Evolutionary conservation across 306 rosid genomes (phyloP), one percentile per base, ranked within the genome.

Genomic region (Ziziphus jujuba): DNA sequence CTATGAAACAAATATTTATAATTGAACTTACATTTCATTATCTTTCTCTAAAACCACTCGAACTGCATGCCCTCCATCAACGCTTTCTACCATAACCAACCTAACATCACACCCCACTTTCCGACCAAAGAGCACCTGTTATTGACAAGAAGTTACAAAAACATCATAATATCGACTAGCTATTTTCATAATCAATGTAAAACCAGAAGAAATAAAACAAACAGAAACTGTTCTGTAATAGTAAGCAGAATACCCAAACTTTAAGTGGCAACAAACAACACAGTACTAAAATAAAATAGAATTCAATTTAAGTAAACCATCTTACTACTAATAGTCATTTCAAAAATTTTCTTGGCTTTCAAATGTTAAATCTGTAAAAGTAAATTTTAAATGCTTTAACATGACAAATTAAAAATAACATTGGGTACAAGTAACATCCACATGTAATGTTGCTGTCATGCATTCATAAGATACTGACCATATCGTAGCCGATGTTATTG

Each of bases 41-140:
- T 45, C 19, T 44, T 77, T 51, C 47, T 71, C 73, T 15, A 71
- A 56, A 25, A 65, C 69, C 49, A 77, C 69, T 71, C 69, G 64
- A 56, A 69, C 66, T 22, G 66, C 71, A 20, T 19, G 72, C 22
- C 81, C 81, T 21, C 73, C 76, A 17, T 71, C 64, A 0, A 34
- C 45, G 47, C 59, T 65, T 60, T 71, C 76, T 5, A 69, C 71
- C 17, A 8, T 44, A 16, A 77, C 72, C 60, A 71, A 45, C 45
- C 70, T 54, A 25, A 77, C 74, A 53, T 72, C 73, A 56, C 73
- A 77, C 16, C 74, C 73, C 44, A 13, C 53, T 5, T 64, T 66
- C 60, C 36, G 20, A 49, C 81, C 81, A 69, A 77, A 77, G 48
- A 71, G 73, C 25, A 77, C 81, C 77, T 77, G 55, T 21, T 50